Evolutionary conservation across 1,139 yeast species (phyloP).

Genomic region (Nakaseomyces sp.): DNA sequence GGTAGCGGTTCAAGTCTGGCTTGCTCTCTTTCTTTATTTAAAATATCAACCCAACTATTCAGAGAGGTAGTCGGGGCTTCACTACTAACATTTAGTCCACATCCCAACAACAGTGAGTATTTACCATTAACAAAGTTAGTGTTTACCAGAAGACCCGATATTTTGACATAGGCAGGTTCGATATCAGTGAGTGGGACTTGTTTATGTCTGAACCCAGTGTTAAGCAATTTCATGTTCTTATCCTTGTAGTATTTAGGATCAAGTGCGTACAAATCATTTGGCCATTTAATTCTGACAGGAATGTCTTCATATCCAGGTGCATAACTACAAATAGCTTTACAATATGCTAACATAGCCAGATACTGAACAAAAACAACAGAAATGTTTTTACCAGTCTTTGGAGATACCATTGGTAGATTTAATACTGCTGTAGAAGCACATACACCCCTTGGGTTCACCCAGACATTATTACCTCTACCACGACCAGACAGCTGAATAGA

Average conservation of each 20-base stretch:
- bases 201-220: slow-evolving; percentile 15
- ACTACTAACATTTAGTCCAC: slow-evolving; percentile 78
- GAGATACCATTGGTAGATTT: slow-evolving; percentile 42
- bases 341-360: slow-evolving; percentile 70
- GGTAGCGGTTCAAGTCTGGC: slow-evolving; percentile 40
- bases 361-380: slow-evolving; percentile 79
- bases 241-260: slow-evolving; percentile 47
- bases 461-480: slow-evolving; percentile 90
- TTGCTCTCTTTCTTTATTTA: slow-evolving; percentile 44
- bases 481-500: slow-evolving; percentile 83
- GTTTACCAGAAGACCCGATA: slow-evolving; percentile 79
- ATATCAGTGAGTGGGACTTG: slow-evolving; percentile 27
- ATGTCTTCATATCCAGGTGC: slow-evolving; percentile 61
- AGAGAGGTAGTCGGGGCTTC: slow-evolving; percentile 89
- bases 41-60: slow-evolving; percentile 53
- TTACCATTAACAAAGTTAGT: slow-evolving; percentile 55
- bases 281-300: slow-evolving; percentile 90
- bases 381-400: slow-evolving; percentile 31
- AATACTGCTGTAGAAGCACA: slow-evolving; percentile 71
- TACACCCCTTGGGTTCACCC: slow-evolving; percentile 94
- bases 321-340: slow-evolving; percentile 64
- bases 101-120: slow-evolving; percentile 66
- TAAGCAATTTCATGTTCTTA: slow-evolving; percentile 24
- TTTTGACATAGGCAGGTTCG: slow-evolving; percentile 56
- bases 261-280: slow-evolving; percentile 79